A percentile compares a stretch with the other conserved stretches of the same genome.
phyloP scores from a whole-genome alignment of 1,284 basidiomycete species.

The Lignosus rhinocerotis region DNA sequence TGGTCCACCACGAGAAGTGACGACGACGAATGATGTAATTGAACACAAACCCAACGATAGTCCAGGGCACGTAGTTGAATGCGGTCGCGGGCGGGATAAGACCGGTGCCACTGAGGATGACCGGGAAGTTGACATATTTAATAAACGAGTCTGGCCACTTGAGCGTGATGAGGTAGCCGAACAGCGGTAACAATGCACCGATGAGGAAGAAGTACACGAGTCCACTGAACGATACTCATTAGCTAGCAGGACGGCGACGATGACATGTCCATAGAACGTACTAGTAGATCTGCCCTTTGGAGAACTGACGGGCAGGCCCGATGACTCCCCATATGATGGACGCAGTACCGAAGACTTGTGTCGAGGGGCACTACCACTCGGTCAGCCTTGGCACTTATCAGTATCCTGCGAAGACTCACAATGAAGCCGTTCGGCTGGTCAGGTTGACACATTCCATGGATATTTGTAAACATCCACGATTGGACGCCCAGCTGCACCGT shows the following conservation, averaged over 20 bases:
- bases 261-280: slow-evolving; percentile 2
- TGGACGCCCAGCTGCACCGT: slow-evolving; percentile 50
- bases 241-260: background rate
- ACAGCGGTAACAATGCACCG: slow-evolving; percentile 48
- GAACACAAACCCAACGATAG: slow-evolving; percentile 53
- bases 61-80: slow-evolving; percentile 50
- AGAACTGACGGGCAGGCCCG: slow-evolving; percentile 48
- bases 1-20: slow-evolving; percentile 55
- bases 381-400: background rate
- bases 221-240: slow-evolving; percentile 20
- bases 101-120: slow-evolving; percentile 54
- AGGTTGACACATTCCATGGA: slow-evolving; percentile 44
- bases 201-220: slow-evolving; percentile 59
- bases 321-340: slow-evolving; percentile 53
- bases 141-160: slow-evolving; percentile 46
- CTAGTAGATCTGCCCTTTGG: slow-evolving; percentile 40
- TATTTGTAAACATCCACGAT: slow-evolving; percentile 53
- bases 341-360: slow-evolving; percentile 44
- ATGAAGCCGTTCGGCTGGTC: slow-evolving; percentile 42
- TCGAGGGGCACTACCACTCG: slow-evolving; percentile 35
- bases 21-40: slow-evolving; percentile 53
- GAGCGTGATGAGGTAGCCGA: slow-evolving; percentile 40
- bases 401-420: slow-evolving; percentile 12
- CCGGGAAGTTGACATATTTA: slow-evolving; percentile 52
- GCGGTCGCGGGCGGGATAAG: slow-evolving; percentile 52